phyloP scores from a whole-genome alignment of 305 asterid genomes.

The Rubia tinctorum region DNA sequence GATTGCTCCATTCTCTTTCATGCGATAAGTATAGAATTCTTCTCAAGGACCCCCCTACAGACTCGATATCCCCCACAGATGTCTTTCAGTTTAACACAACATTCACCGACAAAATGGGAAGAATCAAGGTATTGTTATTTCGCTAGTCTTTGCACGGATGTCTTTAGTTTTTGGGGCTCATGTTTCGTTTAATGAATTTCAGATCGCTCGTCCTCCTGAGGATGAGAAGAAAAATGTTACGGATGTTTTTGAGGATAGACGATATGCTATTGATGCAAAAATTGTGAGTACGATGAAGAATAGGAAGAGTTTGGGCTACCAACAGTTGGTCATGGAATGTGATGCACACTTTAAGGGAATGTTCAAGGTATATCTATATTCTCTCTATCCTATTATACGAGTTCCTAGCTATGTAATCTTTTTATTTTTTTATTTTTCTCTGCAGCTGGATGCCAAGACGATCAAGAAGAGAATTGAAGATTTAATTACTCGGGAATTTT shows the following conservation, averaged over 20 bases:
- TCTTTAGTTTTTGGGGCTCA: background rate
- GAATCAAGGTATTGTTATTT: too few species aligned
- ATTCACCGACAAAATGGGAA: constrained; percentile 93
- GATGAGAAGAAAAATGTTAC: constrained; percentile 97
- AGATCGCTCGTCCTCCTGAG: constrained; percentile 96
- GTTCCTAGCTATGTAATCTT: background rate
- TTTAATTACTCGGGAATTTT: constrained; percentile 85
- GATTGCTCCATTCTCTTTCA: constrained; percentile 94
- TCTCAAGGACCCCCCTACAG: constrained; percentile 82
- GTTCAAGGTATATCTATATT: constrained; percentile 73
- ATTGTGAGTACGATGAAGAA: constrained; percentile 98
- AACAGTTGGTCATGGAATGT: constrained; percentile 93
- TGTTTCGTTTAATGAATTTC: constrained; percentile 24
- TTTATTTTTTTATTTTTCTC: background rate
- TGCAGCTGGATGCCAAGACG: constrained; percentile 93
- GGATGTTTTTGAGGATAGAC: constrained; percentile 94
- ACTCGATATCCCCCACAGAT: constrained; percentile 72
- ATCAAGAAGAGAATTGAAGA: constrained; percentile 98
- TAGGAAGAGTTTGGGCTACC: constrained; percentile 88
- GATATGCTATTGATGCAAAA: constrained; percentile 96
- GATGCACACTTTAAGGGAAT: constrained; percentile 90
- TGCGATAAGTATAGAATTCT: constrained; percentile 94
- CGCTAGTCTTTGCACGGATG: background rate
- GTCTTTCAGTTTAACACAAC: constrained; percentile 83
- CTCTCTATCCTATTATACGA: background rate